A percentile compares a stretch with the other conserved stretches of the same genome.
Evolutionary conservation across 768 basidiomycete genomes (phyloP).

Genomic region (Boletus tylopilopsis): DNA sequence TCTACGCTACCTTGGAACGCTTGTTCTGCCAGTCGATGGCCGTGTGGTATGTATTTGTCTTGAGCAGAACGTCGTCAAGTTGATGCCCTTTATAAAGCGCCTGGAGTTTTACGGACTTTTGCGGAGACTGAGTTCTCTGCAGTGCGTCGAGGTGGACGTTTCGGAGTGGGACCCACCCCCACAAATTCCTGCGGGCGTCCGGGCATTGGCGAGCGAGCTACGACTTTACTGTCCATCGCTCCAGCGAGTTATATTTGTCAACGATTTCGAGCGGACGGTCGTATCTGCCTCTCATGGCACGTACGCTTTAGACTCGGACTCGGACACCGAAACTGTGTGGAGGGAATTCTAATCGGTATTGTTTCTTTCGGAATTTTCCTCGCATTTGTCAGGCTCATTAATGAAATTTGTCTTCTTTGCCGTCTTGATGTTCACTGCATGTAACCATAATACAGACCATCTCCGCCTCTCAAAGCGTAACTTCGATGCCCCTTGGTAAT

Average conservation of each 20-base stretch:
- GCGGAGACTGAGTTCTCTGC: conserved; percentile 47
- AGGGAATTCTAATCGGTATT: conserved; percentile 29
- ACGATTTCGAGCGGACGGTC: conserved; percentile 57
- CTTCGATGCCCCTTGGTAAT: background rate
- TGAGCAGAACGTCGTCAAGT: background rate
- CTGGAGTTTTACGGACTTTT: conserved; percentile 59
- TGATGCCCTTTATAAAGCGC: conserved; percentile 39
- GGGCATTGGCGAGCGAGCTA: conserved; percentile 57
- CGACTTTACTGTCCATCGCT: conserved; percentile 56
- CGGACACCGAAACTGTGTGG: conserved; percentile 26
- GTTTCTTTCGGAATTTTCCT: conserved; percentile 6
- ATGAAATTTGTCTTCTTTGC: conserved; percentile 4
- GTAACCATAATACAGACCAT: conserved; percentile 12
- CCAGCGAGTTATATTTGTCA: conserved; percentile 54
- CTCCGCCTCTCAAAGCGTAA: conserved; percentile 7
- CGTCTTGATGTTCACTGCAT: conserved; percentile 16
- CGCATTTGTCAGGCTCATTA: background rate
- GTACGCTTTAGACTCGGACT: conserved; percentile 27
- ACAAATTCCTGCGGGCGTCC: conserved; percentile 46
- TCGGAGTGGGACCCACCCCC: conserved; percentile 64
- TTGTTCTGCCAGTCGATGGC: conserved; percentile 56
- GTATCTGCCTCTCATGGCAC: conserved; percentile 33
- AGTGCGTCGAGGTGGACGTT: conserved; percentile 60
- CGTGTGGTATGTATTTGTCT: conserved; percentile 19
- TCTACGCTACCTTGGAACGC: conserved; percentile 59